These are phyloP conservation scores for Stereum hirsutum DNA, from an alignment of 1,284 basidiomycete genomes.

Conservation along the genomic window DNA sequence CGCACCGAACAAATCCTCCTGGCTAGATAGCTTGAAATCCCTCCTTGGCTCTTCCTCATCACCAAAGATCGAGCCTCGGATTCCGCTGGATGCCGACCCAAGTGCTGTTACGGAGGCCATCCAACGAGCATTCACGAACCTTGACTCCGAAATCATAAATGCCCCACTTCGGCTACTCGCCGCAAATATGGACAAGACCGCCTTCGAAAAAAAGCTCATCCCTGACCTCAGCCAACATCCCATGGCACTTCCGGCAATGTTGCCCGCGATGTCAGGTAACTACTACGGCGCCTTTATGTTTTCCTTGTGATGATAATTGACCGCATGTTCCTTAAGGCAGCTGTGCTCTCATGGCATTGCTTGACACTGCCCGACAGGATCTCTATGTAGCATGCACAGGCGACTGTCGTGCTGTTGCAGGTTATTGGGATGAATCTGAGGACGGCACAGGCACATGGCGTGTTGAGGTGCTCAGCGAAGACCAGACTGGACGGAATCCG, in stretches of 20 bases:
- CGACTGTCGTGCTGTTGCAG: slow-evolving; percentile 93
- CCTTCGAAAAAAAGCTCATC: slow-evolving; percentile 38
- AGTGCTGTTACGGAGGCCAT: slow-evolving; percentile 63
- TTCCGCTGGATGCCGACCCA: slow-evolving; percentile 45
- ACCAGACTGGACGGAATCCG: slow-evolving; percentile 91
- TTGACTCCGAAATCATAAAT: slow-evolving; percentile 74
- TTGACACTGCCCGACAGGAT: slow-evolving; percentile 76
- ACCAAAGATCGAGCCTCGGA: slow-evolving; percentile 13
- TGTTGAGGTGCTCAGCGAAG: slow-evolving; percentile 87
- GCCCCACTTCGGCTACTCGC: slow-evolving; percentile 71
- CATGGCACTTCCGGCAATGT: slow-evolving; percentile 59
- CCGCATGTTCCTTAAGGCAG: slow-evolving; percentile 45
- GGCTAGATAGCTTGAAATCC: slow-evolving; percentile 31
- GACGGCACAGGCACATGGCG: slow-evolving; percentile 67
- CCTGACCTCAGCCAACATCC: slow-evolving; percentile 69
- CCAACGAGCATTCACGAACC: slow-evolving; percentile 66
- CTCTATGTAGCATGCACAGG: slow-evolving; percentile 90
- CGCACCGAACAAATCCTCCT: slow-evolving; percentile 18
- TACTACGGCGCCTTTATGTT: too few relatives aligned
- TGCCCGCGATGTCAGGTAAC: slow-evolving; percentile 69
- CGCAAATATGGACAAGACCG: slow-evolving; percentile 40
- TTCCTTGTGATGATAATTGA: too few relatives aligned
- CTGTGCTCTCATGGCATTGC: slow-evolving; percentile 78
- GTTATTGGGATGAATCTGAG: slow-evolving; percentile 70
- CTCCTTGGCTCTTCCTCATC: slow-evolving; percentile 26